Base-by-base conservation (phyloP, 2,329 filamentous ascomycete species). In the Monilinia vaccinii-corymbosi region DNA sequence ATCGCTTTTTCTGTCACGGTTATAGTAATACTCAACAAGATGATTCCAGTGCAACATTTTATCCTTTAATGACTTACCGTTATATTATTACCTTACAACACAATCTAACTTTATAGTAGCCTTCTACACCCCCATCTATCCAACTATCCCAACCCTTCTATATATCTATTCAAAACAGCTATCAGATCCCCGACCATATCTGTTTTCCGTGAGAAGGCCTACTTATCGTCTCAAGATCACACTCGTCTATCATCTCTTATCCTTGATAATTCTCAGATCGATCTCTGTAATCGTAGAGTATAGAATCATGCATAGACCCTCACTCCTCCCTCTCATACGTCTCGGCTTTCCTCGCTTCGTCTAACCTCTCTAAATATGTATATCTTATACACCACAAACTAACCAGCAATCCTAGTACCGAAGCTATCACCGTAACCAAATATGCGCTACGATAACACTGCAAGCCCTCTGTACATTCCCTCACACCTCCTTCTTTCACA, bases 361-460 rank as follows among this genome's bases (percentile, higher is more conserved):
- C 61, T n/a, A 60, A 4, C 7, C 68, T 63, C 32, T 60, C 36
- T 6, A 56, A 48, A 44, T 70, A 64, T 2, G 65, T 68, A 62
- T 70, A 68, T 28, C 66, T 62, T 50, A 93, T 90, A 32, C 85
- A 83, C 79, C 82, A 88, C 34, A 95, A 72, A 56, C 85, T 88
- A 42, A 92, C 81, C 0, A 76, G 72, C 1, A 94, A 77, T 0
- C 89, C 92, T 1, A 86, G 68, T 0, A 86, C 71, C 64, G 89
- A 92, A 0, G 89, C 85, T 23, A 78, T 77, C 16, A 95, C 79
- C 0, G 93, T 96, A 56, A 91, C 81, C 66, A 83, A 81, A 71
- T 97, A 97, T 1, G 93, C 92, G 3, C 82, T 77, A 34, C 82
- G 80, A 74, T 97, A 97, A 73, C 93, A 97, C 23, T 81, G 77